These are phyloP conservation scores for Xylaria sp. DNA, from an alignment of 495 filamentous ascomycete genomes.

Conservation along the genomic window DNA sequence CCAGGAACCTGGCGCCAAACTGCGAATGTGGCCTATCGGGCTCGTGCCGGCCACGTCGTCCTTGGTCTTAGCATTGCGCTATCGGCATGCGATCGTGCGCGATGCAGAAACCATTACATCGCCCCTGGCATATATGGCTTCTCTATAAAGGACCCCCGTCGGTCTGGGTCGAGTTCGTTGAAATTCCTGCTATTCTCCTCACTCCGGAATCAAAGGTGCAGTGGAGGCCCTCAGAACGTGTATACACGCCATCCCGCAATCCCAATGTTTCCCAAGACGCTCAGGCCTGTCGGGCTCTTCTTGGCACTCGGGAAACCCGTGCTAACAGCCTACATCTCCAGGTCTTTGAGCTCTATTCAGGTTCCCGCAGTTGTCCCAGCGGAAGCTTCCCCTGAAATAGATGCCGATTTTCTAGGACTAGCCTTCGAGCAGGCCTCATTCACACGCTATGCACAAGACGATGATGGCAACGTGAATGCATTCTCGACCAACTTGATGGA, in stretches of 20 bases:
- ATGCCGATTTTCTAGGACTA: conserved; percentile 36
- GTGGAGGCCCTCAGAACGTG: not conserved
- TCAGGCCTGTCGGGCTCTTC: conserved; percentile 14
- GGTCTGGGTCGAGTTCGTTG: conserved; percentile 4
- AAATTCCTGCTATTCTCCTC: not conserved
- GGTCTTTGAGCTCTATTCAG: conserved; percentile 27
- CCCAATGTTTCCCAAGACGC: not conserved
- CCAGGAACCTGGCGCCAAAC: not conserved
- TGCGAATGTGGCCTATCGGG: not conserved
- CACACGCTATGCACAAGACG: conserved; percentile 37
- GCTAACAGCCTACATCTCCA: conserved; percentile 26
- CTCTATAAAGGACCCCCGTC: conserved; percentile 1
- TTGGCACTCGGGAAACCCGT: conserved; percentile 24
- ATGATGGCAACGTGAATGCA: conserved; percentile 32
- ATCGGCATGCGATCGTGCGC: conserved; percentile 8
- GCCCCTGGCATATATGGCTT: conserved; percentile 10
- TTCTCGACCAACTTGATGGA: conserved; percentile 41
- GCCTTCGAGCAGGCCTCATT: conserved; percentile 42
- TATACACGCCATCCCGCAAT: not conserved
- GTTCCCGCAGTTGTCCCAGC: conserved; percentile 20
- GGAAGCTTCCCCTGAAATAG: conserved; percentile 30
- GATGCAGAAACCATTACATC: conserved; percentile 12
- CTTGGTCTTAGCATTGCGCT: not conserved
- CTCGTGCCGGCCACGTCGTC: not conserved
- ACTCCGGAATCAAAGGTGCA: not conserved